Conservation (phyloP, 176 grass and related monocot species). For the Zoysia japonica region DNA sequence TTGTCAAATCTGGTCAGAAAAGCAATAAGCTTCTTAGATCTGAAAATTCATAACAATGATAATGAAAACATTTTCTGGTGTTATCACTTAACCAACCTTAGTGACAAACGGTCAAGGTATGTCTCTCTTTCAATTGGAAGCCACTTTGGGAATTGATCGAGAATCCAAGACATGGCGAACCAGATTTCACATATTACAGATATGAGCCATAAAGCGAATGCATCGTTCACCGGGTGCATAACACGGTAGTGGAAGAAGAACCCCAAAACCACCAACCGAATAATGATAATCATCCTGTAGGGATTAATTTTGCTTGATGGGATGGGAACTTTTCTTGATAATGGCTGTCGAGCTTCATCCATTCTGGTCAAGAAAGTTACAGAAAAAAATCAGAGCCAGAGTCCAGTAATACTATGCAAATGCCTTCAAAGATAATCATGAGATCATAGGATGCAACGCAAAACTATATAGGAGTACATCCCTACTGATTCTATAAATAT, state of each 20-base stretch:
- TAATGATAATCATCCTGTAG: slow-evolving; percentile 92
- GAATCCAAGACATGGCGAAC: slow-evolving; percentile 96
- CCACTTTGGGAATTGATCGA: slow-evolving; percentile 99
- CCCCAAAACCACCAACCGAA: slow-evolving; percentile 83
- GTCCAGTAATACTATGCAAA: background rate
- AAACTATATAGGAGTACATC: background rate
- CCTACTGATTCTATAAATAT: no score
- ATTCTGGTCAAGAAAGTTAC: slow-evolving; percentile 58
- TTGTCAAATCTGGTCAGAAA: slow-evolving; percentile 78
- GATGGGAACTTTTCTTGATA: slow-evolving; percentile 83
- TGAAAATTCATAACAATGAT: slow-evolving; percentile 1
- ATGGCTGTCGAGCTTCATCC: slow-evolving; percentile 91
- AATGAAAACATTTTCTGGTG: slow-evolving; percentile 19
- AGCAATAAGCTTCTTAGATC: slow-evolving; percentile 33
- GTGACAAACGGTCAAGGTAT: slow-evolving; percentile 82
- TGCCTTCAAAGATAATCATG: slow-evolving; percentile 3
- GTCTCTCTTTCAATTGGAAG: slow-evolving; percentile 91
- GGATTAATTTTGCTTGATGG: slow-evolving; percentile 87
- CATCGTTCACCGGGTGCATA: slow-evolving; percentile 70
- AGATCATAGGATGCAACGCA: background rate
- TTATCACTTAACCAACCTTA: slow-evolving; percentile 66
- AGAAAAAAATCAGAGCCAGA: slow-evolving; percentile 14
- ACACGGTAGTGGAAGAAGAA: slow-evolving; percentile 97
- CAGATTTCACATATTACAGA: slow-evolving; percentile 98
- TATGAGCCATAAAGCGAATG: slow-evolving; percentile 90